These are phyloP conservation scores for Avena insularis DNA, from an alignment of 176 grass and related monocot genomes.

Conservation along the genomic window DNA sequence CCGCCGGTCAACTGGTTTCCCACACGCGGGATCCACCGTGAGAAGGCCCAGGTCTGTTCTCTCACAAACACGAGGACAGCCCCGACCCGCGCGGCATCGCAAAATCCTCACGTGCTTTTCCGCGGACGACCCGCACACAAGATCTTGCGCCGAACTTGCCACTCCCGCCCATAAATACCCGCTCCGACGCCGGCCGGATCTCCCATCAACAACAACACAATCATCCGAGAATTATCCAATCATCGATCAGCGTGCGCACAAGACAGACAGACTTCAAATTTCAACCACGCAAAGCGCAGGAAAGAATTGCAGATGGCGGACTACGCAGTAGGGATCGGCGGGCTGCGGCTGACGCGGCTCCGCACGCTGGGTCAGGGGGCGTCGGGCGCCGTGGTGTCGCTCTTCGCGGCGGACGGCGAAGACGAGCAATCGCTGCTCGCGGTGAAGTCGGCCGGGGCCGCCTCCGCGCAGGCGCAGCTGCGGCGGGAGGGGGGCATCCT, in stretches of 20 bases:
- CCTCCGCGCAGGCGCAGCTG: constrained; percentile 44
- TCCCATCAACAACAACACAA: background rate
- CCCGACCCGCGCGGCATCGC: background rate
- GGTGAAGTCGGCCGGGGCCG: constrained; percentile 57
- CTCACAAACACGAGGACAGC: background rate
- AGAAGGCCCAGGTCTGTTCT: constrained; percentile 30
- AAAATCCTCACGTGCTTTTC: constrained; percentile 43
- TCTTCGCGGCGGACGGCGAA: constrained; percentile 25
- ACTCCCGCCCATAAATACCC: constrained; percentile 12
- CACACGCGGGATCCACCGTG: background rate
- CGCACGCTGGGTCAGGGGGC: constrained; percentile 52
- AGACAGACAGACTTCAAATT: background rate
- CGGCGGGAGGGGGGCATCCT: constrained; percentile 60
- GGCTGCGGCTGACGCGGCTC: constrained; percentile 39
- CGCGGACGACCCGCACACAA: constrained; percentile 11
- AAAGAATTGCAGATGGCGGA: background rate
- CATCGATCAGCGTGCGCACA: constrained; percentile 4
- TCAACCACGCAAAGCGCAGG: background rate
- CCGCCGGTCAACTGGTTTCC: background rate
- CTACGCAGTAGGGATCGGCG: background rate
- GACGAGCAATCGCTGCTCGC: constrained; percentile 48
- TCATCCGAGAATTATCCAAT: background rate
- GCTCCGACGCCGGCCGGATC: too few species aligned
- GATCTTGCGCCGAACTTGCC: constrained; percentile 30
- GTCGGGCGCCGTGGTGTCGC: constrained; percentile 58